phyloP scores from a whole-genome alignment of 2,329 filamentous ascomycete genomes.

The Hirsutella minnesotensis region DNA sequence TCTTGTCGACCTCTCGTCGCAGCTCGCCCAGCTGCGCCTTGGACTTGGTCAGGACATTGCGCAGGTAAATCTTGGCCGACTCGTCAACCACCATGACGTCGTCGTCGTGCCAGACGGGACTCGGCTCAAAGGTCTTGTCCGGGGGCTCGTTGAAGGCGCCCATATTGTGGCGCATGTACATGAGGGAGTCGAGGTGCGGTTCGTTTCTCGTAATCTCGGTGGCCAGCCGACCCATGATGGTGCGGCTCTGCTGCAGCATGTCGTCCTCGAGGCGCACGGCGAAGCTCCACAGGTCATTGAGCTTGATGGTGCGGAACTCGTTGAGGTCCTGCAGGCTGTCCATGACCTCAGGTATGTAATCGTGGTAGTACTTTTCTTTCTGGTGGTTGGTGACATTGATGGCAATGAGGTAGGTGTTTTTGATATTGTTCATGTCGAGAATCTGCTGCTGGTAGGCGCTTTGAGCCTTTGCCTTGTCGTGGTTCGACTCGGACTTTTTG shows the following conservation, averaged over 20 bases:
- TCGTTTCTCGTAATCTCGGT: slow-evolving; percentile 80
- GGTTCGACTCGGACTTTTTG: slow-evolving; percentile 91
- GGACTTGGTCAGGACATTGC: slow-evolving; percentile 84
- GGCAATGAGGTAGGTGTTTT: slow-evolving; percentile 93
- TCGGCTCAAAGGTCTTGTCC: slow-evolving; percentile 82
- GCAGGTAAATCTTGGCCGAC: slow-evolving; percentile 74
- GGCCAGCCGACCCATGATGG: slow-evolving; percentile 59
- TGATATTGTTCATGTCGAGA: slow-evolving; percentile 91
- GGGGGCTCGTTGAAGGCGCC: slow-evolving; percentile 70
- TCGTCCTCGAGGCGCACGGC: slow-evolving; percentile 70
- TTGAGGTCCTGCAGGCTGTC: slow-evolving; percentile 89
- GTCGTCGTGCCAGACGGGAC: slow-evolving; percentile 94
- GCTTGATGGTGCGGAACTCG: slow-evolving; percentile 71
- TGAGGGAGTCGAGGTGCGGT: slow-evolving; percentile 85
- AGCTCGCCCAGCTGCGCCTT: slow-evolving; percentile 74
- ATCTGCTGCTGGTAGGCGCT: slow-evolving; percentile 86
- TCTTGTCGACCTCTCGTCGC: slow-evolving; percentile 73
- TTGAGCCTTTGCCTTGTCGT: slow-evolving; percentile 88
- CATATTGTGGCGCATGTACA: slow-evolving; percentile 93
- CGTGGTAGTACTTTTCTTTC: slow-evolving; percentile 94
- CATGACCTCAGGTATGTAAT: slow-evolving; percentile 87
- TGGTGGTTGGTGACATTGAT: slow-evolving; percentile 97
- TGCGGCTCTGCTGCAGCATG: slow-evolving; percentile 63
- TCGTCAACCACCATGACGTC: slow-evolving; percentile 79
- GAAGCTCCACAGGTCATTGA: slow-evolving; percentile 77